Base-by-base conservation (phyloP, 148 eudicot genomes). In the Camellia granthamiana region DNA sequence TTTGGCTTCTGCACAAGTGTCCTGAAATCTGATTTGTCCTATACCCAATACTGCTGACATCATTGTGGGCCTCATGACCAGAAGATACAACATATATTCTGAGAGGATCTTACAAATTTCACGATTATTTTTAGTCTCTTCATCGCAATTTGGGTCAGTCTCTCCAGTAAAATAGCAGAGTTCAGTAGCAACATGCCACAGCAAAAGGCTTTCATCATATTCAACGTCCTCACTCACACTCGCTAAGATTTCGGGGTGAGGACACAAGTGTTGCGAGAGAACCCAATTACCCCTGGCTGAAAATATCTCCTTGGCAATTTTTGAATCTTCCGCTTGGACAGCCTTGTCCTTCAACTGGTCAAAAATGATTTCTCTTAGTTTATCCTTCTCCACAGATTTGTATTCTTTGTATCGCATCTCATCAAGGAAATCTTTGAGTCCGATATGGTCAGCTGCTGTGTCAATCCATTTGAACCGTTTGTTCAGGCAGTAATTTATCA, bases 1-100 rank as follows among this genome's bases (percentile, higher is more conserved):
- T 43, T 46, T 52, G 64, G 80, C 74, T 55, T 78, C 80, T 38
- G 30, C 80, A 67, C 80, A 78, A 9, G 74, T 78, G 51, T 78
- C 74, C 51, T 12, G 51, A 60, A 66, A 78, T 54, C 74, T 78
- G 30, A 67, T 67, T 52, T 78, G 72, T 16, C 60, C 61, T 23
- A 78, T 67, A 18, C 80, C 80, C 2, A 54, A 60, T 3, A 77
- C 80, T 8, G 80, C 46, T 5, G 72, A 67, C 72, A 77, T 77
- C 73, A 77, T 46, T 6, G 46, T 65, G 4, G 80, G 80, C 44
- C n/a, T 61, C 76, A 73, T 73, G 3, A 73, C 18, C 44, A 73
- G 14, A 10, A 73, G 76, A 73, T 73, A 73, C 76, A 54, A 73
- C 76, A 73, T 73, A 54, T 73, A 73, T 3, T 73, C 76, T 23